Conservation (phyloP, 208 protist species). For the Kentomonas sorsogonicus region DNA sequence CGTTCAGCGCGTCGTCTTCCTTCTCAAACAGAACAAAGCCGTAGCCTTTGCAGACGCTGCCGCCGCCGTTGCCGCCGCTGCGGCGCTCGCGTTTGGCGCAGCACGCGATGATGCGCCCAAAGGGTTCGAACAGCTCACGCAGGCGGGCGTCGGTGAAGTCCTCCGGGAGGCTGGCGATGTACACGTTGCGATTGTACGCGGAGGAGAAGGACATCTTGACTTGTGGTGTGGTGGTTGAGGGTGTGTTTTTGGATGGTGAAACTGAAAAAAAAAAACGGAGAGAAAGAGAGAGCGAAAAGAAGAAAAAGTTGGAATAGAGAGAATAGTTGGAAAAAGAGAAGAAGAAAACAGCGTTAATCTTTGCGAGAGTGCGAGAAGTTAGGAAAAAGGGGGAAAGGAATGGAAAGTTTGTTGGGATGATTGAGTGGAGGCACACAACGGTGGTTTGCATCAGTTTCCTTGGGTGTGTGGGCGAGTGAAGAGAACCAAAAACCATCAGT, state of each 20-base stretch:
- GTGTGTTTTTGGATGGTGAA: neutral
- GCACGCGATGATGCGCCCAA: conserved; percentile 60
- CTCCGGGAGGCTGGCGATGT: conserved; percentile 76
- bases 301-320: neutral
- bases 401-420: too few species aligned
- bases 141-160: conserved; percentile 71
- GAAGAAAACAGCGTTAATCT: too few species aligned
- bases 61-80: conserved; percentile 46
- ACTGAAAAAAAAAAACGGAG: conserved; percentile 3
- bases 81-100: conserved; percentile 61
- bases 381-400: too few species aligned
- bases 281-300: conserved; percentile 1
- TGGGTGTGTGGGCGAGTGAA: too few species aligned
- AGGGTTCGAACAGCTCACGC: conserved; percentile 57
- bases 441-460: too few species aligned
- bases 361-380: too few species aligned
- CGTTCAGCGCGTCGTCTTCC: conserved; percentile 47
- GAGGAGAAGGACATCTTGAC: conserved; percentile 4
- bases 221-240: neutral
- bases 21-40: conserved; percentile 81
- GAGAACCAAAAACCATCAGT: too few species aligned
- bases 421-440: too few species aligned
- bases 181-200: conserved; percentile 74
- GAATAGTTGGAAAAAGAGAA: too few species aligned
- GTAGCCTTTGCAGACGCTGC: conserved; percentile 71